These are phyloP conservation scores for Cutaneotrichosporon cutaneum DNA, from an alignment of 1,284 basidiomycete genomes.

Conservation along the genomic window DNA sequence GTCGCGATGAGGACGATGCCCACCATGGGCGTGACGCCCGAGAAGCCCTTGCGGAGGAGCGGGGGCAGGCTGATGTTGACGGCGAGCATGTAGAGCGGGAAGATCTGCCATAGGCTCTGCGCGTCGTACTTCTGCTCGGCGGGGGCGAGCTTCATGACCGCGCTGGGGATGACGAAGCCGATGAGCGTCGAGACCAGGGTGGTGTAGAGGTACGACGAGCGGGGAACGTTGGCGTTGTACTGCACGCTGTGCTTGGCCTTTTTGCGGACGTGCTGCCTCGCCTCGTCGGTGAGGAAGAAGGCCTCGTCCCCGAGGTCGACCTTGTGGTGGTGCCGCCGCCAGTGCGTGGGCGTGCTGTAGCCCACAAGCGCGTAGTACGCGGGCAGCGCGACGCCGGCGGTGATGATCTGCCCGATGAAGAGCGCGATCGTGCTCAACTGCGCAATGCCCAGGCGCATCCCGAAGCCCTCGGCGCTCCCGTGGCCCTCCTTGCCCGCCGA, in stretches of 20 bases:
- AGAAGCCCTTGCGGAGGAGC: conserved; percentile 12
- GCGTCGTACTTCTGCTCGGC: conserved; percentile 10
- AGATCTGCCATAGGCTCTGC: conserved; percentile 18
- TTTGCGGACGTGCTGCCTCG: neutral
- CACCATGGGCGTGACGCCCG: conserved; percentile 4
- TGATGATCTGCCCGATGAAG: conserved; percentile 16
- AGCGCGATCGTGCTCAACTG: conserved; percentile 14
- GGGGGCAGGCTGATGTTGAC: conserved; percentile 21
- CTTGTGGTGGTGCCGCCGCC: conserved; percentile 18
- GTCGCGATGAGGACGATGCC: conserved; percentile 20
- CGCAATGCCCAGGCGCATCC: conserved; percentile 21
- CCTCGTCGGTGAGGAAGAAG: conserved; percentile 10
- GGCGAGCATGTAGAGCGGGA: conserved; percentile 19
- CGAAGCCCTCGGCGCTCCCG: conserved; percentile 19
- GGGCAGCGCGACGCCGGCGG: conserved; percentile 17
- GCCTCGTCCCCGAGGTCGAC: conserved; percentile 18
- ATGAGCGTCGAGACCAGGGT: conserved; percentile 15
- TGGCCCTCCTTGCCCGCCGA: conserved; percentile 5
- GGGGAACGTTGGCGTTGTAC: conserved; percentile 20
- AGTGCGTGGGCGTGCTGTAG: conserved; percentile 15
- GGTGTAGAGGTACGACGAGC: conserved; percentile 18
- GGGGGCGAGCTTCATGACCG: neutral
- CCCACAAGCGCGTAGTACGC: conserved; percentile 18
- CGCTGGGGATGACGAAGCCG: conserved; percentile 15
- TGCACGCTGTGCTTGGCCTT: conserved; percentile 16